A percentile compares a stretch with the other conserved stretches of the same genome.
Evolutionary conservation across 352 stramenopile species (phyloP).

Genomic region (Thalassiosira livingstoniorum): DNA sequence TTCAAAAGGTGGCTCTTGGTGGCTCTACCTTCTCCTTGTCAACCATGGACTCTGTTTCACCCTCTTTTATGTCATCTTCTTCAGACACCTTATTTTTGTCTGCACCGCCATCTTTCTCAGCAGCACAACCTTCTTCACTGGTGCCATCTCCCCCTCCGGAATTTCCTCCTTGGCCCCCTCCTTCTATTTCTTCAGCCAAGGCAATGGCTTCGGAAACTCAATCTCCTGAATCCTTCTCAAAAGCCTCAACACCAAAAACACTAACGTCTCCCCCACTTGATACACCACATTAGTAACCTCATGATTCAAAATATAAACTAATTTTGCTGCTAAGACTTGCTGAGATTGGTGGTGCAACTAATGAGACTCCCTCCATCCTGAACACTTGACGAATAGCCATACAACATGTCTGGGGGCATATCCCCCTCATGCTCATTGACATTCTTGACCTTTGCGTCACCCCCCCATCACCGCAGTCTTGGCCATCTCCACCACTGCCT

Average conservation of each 20-base stretch:
- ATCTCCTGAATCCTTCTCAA: constrained; percentile 78
- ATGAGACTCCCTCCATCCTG: constrained; percentile 43
- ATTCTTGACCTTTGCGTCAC: constrained; percentile 63
- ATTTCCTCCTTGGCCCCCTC: not conserved
- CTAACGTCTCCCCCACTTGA: constrained; percentile 88
- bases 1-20: constrained; percentile 26
- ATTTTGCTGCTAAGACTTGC: constrained; percentile 91
- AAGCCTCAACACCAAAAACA: constrained; percentile 91
- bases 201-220: constrained; percentile 61
- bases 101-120: constrained; percentile 8
- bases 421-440: constrained; percentile 65
- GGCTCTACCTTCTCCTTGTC: not conserved
- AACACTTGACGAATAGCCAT: constrained; percentile 11
- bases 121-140: not conserved
- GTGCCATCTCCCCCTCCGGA: not conserved
- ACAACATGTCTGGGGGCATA: constrained; percentile 15
- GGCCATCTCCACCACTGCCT: constrained; percentile 82
- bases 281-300: constrained; percentile 87
- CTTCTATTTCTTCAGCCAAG: not conserved
- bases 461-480: constrained; percentile 72
- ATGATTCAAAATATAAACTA: constrained; percentile 92
- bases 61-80: constrained; percentile 19
- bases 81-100: constrained; percentile 13
- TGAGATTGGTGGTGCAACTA: constrained; percentile 71
- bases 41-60: constrained; percentile 9